phyloP scores from a whole-genome alignment of 768 basidiomycete genomes.

The Kwoniella europaea region DNA sequence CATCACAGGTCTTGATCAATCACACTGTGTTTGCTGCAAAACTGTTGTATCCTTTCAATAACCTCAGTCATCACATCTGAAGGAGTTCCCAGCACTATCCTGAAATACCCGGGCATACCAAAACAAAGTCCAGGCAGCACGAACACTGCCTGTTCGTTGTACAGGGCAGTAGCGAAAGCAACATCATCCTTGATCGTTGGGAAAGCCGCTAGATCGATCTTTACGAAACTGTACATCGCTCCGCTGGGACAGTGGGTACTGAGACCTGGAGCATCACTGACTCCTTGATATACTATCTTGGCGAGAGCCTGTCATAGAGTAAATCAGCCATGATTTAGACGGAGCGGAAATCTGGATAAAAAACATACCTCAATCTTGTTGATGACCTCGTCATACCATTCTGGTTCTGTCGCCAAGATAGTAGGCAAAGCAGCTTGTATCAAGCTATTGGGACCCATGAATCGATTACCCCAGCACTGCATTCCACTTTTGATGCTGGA shows the following conservation, averaged over 20 bases:
- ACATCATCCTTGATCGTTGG: constrained; percentile 47
- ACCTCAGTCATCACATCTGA: constrained; percentile 51
- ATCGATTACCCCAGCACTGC: constrained; percentile 53
- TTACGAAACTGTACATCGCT: constrained; percentile 54
- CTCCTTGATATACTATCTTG: constrained; percentile 33
- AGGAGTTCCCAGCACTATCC: constrained; percentile 50
- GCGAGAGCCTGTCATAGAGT: constrained; percentile 33
- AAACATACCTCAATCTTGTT: constrained; percentile 48
- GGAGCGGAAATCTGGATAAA: background rate
- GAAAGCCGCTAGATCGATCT: constrained; percentile 39
- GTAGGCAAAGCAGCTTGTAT: constrained; percentile 50
- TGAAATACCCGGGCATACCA: constrained; percentile 47
- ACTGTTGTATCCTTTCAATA: constrained; percentile 43
- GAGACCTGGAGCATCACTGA: constrained; percentile 46
- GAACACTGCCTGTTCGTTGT: constrained; percentile 53
- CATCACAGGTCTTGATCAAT: background rate
- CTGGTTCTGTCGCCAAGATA: constrained; percentile 43
- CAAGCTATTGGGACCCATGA: constrained; percentile 57
- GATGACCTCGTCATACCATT: constrained; percentile 50
- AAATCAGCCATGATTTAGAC: background rate
- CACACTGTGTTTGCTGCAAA: constrained; percentile 36
- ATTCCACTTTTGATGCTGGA: constrained; percentile 47
- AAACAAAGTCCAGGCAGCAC: constrained; percentile 55
- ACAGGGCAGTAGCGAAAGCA: constrained; percentile 52
- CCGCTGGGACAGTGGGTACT: constrained; percentile 39